Conservation (phyloP, 2,329 filamentous ascomycete genomes). For the Hyphodiscus sp. region DNA sequence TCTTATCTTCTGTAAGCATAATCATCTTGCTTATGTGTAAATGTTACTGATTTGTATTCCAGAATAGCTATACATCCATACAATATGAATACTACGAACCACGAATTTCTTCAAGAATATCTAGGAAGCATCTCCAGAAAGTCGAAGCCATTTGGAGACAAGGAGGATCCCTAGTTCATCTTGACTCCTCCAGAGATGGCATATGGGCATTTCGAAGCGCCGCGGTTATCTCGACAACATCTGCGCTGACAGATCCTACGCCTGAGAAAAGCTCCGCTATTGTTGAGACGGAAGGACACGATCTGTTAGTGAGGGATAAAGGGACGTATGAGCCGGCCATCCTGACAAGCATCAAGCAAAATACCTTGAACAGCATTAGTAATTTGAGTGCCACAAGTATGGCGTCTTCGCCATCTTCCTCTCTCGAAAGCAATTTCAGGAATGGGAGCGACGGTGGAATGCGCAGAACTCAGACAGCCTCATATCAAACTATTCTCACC, state of each 20-base stretch:
- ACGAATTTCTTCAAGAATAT: slow-evolving; percentile 10
- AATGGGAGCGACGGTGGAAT: not conserved
- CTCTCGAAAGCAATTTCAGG: slow-evolving; percentile 8
- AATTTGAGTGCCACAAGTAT: slow-evolving; percentile 19
- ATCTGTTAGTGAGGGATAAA: slow-evolving; percentile 19
- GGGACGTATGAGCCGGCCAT: slow-evolving; percentile 27
- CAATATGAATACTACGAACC: slow-evolving; percentile 29
- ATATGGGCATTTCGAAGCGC: slow-evolving; percentile 26
- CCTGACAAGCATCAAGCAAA: slow-evolving; percentile 20
- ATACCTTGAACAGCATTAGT: slow-evolving; percentile 13
- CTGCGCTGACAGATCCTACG: slow-evolving; percentile 3
- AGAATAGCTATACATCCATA: slow-evolving; percentile 30
- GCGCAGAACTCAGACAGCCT: slow-evolving; percentile 10
- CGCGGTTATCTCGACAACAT: slow-evolving; percentile 4
- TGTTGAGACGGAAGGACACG: slow-evolving; percentile 17
- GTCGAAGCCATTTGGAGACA: slow-evolving; percentile 25
- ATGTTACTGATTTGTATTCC: not conserved
- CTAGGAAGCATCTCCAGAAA: slow-evolving; percentile 22
- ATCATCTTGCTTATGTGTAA: not conserved
- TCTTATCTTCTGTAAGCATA: slow-evolving; percentile 28
- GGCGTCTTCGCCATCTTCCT: slow-evolving; percentile 26
- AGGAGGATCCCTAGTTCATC: slow-evolving; percentile 24
- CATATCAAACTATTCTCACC: slow-evolving; percentile 15
- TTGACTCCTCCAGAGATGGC: slow-evolving; percentile 23
- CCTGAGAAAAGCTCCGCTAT: slow-evolving; percentile 5